phyloP scores from a whole-genome alignment of 1,284 basidiomycete genomes.

The Trichosporon asahii region DNA sequence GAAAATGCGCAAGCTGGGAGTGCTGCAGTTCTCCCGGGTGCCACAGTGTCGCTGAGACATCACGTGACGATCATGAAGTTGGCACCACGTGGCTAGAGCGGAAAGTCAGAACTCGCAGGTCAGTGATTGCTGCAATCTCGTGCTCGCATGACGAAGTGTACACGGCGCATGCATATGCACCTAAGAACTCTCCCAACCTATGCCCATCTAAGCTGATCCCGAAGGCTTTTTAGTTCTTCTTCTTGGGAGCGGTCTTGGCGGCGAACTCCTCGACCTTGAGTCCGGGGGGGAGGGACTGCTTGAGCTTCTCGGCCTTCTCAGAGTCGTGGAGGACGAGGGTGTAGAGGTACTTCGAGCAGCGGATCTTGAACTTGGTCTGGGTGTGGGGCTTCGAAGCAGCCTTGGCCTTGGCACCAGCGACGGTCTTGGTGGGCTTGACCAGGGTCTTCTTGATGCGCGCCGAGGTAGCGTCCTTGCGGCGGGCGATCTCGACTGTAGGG shows the following conservation, averaged over 20 bases:
- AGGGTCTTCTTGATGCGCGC: conserved; percentile 94
- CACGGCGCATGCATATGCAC: conserved; percentile 21
- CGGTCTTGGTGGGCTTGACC: conserved; percentile 51
- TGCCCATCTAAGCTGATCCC: conserved; percentile 2
- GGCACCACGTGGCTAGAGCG: neutral
- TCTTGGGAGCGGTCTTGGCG: conserved; percentile 50
- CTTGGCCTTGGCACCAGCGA: conserved; percentile 47
- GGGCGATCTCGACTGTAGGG: conserved; percentile 71
- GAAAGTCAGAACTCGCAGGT: neutral
- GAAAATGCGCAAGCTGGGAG: neutral
- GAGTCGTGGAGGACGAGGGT: conserved; percentile 91
- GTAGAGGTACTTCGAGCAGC: conserved; percentile 97
- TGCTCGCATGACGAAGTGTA: conserved; percentile 16
- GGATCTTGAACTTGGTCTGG: conserved; percentile 97
- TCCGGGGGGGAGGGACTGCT: conserved; percentile 84
- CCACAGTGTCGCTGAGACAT: neutral
- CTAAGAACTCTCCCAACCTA: conserved; percentile 9
- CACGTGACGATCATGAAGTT: neutral
- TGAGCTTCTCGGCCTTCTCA: conserved; percentile 98
- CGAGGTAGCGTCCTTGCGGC: conserved; percentile 60
- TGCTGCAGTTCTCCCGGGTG: neutral
- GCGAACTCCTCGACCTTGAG: conserved; percentile 52
- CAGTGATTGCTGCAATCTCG: conserved; percentile 4
- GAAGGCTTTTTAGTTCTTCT: conserved; percentile 47
- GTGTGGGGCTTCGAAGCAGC: conserved; percentile 63